Conservation (phyloP, 2,329 filamentous ascomycete genomes). For the Colletotrichum sojae region DNA sequence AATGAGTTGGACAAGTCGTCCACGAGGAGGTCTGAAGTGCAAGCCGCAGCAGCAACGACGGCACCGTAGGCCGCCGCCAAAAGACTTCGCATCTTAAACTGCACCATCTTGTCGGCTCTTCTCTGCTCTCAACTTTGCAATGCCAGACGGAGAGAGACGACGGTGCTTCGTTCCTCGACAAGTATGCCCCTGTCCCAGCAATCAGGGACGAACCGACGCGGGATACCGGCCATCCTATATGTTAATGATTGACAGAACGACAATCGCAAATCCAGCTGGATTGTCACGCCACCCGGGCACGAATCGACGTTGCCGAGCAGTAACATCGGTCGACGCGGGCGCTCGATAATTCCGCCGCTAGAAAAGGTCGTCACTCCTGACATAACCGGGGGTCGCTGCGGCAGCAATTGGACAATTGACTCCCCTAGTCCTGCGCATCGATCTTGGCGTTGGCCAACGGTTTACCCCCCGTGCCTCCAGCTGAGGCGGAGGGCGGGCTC, state of each 20-base stretch:
- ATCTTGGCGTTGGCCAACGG: no score
- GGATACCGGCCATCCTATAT: conserved; percentile 21
- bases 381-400: neutral
- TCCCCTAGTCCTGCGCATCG: no score
- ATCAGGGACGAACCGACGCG: neutral
- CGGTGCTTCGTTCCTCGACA: no score
- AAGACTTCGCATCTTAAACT: conserved; percentile 35
- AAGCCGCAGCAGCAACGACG: conserved; percentile 43
- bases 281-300: neutral
- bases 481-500: no score
- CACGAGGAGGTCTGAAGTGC: conserved; percentile 49
- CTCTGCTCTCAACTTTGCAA: neutral
- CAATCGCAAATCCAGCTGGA: neutral
- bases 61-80: conserved; percentile 39
- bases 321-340: neutral
- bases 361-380: neutral
- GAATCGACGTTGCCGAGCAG: neutral
- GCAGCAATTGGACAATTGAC: neutral
- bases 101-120: conserved; percentile 38
- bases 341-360: neutral
- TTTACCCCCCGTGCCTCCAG: no score
- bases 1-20: conserved; percentile 52
- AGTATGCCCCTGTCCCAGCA: no score
- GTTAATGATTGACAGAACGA: no score
- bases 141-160: neutral